phyloP scores from a whole-genome alignment of 2,329 filamentous ascomycete genomes.

The Pseudopyricularia cyperi region DNA sequence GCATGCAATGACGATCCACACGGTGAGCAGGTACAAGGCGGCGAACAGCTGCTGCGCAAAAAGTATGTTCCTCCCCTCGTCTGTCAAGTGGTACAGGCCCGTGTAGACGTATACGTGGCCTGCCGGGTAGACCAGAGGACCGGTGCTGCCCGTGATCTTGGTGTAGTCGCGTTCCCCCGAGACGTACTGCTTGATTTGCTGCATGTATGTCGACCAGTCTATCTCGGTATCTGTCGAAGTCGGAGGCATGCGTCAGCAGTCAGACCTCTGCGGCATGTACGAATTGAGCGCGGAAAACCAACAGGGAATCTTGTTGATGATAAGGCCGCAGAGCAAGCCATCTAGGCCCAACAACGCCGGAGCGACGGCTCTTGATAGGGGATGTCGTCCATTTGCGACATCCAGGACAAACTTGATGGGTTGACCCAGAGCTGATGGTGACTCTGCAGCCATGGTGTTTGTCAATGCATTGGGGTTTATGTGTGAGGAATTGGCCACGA shows the following conservation, averaged over 20 bases:
- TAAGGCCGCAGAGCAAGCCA: constrained; percentile 53
- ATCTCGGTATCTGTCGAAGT: constrained; percentile 70
- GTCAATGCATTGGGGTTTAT: neutral
- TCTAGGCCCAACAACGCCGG: constrained; percentile 58
- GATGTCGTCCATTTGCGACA: constrained; percentile 33
- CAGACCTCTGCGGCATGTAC: neutral
- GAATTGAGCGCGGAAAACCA: constrained; percentile 14
- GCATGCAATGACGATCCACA: constrained; percentile 68
- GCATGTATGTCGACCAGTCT: constrained; percentile 95
- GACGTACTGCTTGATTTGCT: constrained; percentile 71
- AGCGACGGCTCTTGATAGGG: constrained; percentile 35
- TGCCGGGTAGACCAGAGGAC: constrained; percentile 89
- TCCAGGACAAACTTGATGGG: constrained; percentile 22
- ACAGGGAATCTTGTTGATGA: constrained; percentile 81
- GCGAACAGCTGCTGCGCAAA: constrained; percentile 78
- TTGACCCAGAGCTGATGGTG: constrained; percentile 9
- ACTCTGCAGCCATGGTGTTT: constrained; percentile 4
- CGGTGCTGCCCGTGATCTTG: constrained; percentile 74
- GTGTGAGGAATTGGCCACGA: neutral
- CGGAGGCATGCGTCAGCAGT: neutral
- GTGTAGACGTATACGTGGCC: constrained; percentile 89
- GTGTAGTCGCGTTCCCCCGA: constrained; percentile 82
- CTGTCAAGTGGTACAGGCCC: constrained; percentile 63
- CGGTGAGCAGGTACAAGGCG: constrained; percentile 60
- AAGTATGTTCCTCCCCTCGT: constrained; percentile 61